These are phyloP conservation scores for Aspergillus sp. DNA, from an alignment of 2,329 filamentous ascomycete species.

Conservation along the genomic window DNA sequence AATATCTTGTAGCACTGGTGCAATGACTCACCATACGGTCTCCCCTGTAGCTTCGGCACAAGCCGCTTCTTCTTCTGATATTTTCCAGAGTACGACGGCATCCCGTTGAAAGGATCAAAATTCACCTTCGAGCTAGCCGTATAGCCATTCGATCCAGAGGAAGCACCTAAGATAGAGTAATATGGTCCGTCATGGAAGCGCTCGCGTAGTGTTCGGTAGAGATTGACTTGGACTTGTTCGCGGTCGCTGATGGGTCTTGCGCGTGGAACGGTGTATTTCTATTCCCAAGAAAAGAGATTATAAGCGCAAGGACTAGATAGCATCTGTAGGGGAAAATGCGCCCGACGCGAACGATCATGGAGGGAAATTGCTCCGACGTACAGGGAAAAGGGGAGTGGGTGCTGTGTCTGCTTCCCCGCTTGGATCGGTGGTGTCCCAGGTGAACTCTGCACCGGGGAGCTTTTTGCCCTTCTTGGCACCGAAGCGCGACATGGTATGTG, in stretches of 20 bases:
- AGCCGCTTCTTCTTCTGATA: slow-evolving; percentile 61
- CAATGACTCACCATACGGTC: slow-evolving; percentile 57
- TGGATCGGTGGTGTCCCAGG: slow-evolving; percentile 42
- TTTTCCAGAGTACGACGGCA: slow-evolving; percentile 63
- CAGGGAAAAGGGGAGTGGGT: slow-evolving; percentile 54
- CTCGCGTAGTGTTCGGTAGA: slow-evolving; percentile 58
- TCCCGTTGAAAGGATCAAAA: slow-evolving; percentile 66
- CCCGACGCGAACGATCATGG: neutral
- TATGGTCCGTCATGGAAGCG: slow-evolving; percentile 64
- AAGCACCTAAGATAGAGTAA: slow-evolving; percentile 57
- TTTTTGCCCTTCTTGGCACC: slow-evolving; percentile 44
- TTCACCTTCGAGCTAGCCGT: slow-evolving; percentile 47
- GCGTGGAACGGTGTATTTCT: slow-evolving; percentile 45
- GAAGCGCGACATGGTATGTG: slow-evolving; percentile 44
- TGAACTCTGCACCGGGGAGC: slow-evolving; percentile 47
- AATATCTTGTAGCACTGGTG: neutral
- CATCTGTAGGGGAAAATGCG: neutral
- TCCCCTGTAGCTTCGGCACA: slow-evolving; percentile 58
- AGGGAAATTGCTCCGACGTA: slow-evolving; percentile 32
- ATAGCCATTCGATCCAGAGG: slow-evolving; percentile 49
- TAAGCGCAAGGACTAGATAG: neutral
- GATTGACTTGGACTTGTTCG: slow-evolving; percentile 55
- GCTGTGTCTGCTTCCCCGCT: slow-evolving; percentile 48
- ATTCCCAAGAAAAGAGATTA: neutral
- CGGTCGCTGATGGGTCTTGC: slow-evolving; percentile 37